phyloP scores from a whole-genome alignment of 2,329 filamentous ascomycete species.

The Venturiaceae sp. region DNA sequence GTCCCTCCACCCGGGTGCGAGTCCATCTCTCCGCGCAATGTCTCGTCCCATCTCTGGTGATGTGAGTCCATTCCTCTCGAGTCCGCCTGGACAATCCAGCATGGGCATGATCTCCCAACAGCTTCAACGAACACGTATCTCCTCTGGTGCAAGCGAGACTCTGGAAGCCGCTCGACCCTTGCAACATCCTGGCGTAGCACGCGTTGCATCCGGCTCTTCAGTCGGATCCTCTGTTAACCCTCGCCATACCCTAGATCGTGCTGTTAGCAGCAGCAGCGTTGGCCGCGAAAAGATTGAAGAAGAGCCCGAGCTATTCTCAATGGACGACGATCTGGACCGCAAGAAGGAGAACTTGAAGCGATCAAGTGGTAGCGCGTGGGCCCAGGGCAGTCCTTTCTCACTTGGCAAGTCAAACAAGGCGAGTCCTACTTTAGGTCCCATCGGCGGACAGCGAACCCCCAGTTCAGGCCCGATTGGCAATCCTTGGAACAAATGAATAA shows the following conservation, averaged over 20 bases:
- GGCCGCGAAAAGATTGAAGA: conserved; percentile 30
- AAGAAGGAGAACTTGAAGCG: conserved; percentile 20
- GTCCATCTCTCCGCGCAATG: conserved; percentile 37
- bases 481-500: neutral
- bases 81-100: conserved; percentile 45
- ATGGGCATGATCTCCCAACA: conserved; percentile 55
- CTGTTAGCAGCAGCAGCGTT: conserved; percentile 27
- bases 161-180: conserved; percentile 15
- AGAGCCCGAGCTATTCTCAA: conserved; percentile 31
- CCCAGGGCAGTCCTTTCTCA: conserved; percentile 16
- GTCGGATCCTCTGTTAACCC: conserved; percentile 19
- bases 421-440: conserved; percentile 23
- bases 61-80: conserved; percentile 41
- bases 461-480: neutral
- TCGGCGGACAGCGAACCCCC: conserved; percentile 17
- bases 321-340: conserved; percentile 22
- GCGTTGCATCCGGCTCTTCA: conserved; percentile 22
- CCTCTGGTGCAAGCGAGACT: conserved; percentile 22
- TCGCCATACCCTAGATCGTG: conserved; percentile 22
- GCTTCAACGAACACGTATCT: conserved; percentile 34
- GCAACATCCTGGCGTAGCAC: conserved; percentile 59
- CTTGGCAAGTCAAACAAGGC: conserved; percentile 12
- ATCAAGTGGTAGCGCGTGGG: conserved; percentile 25
- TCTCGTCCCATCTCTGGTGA: conserved; percentile 34
- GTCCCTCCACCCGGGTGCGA: conserved; percentile 38